Conservation (phyloP, 345 rosid species). For the Eucalyptus urophylla region DNA sequence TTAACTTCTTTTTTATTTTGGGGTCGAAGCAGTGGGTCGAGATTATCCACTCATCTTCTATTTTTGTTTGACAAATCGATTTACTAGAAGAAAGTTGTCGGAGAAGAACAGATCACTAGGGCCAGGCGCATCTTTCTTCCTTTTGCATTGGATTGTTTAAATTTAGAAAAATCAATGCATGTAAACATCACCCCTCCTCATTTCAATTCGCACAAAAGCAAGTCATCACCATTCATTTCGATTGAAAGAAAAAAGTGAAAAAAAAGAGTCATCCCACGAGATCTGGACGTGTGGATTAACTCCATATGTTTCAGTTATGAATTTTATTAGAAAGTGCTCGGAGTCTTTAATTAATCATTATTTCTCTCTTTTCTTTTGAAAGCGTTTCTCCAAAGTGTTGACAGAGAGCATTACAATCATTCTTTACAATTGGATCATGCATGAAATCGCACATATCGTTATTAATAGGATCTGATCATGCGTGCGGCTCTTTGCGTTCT, state of each 20-base stretch:
- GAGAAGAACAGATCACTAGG: not conserved
- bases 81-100: not conserved
- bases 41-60: not conserved
- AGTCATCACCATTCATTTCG: not conserved
- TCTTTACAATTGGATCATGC: not conserved
- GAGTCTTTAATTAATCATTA: not conserved
- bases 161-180: not conserved
- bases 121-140: not conserved
- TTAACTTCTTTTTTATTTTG: not conserved
- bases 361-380: not conserved
- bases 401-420: accelerated
- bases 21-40: not conserved
- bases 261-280: not conserved
- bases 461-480: too few relatives aligned
- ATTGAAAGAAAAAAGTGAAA: not conserved
- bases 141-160: not conserved
- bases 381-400: not conserved
- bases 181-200: not conserved
- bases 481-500: accelerated
- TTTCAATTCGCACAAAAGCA: not conserved
- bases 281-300: not conserved
- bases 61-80: not conserved
- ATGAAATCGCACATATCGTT: accelerated
- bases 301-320: not conserved
- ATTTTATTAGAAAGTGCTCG: not conserved